These are phyloP conservation scores for Colletotrichum eleusines DNA, from an alignment of 2,329 filamentous ascomycete genomes.

Conservation along the genomic window DNA sequence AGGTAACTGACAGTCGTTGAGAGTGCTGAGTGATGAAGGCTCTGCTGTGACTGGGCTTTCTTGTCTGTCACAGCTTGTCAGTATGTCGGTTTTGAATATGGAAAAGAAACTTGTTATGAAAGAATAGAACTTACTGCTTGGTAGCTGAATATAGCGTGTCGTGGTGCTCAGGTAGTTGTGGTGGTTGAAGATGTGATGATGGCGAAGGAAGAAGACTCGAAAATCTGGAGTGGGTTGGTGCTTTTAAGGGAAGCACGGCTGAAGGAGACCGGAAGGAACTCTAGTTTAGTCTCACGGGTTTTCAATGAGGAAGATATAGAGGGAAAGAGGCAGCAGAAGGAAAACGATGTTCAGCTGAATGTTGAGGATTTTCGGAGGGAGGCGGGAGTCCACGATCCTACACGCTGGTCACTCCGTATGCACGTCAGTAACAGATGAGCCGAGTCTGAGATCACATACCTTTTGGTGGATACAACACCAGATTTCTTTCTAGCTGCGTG, in stretches of 20 bases:
- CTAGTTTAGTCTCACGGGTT: too few species aligned
- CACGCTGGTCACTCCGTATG: not conserved
- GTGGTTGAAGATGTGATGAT: not conserved
- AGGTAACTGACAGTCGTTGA: not conserved
- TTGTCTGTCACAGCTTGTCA: not conserved
- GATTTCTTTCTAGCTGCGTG: accelerated
- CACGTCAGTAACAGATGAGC: not conserved
- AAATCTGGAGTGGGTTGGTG: too few species aligned
- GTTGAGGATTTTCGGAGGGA: not conserved
- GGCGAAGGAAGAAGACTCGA: not conserved
- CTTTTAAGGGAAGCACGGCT: not conserved
- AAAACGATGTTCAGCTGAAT: not conserved
- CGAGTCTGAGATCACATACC: not conserved
- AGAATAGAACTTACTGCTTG: not conserved
- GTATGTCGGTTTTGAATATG: not conserved
- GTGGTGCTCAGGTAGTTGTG: too few species aligned
- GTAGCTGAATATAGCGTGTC: not conserved
- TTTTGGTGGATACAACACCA: not conserved
- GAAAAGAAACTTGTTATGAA: accelerated
- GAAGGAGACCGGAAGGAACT: not conserved
- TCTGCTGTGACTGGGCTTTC: accelerated
- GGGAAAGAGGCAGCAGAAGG: not conserved
- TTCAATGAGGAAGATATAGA: too few species aligned
- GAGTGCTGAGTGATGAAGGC: not conserved
- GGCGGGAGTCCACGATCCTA: not conserved